These are phyloP conservation scores for Sergeia podlipaevii DNA, from an alignment of 208 protist genomes.

Conservation along the genomic window DNA sequence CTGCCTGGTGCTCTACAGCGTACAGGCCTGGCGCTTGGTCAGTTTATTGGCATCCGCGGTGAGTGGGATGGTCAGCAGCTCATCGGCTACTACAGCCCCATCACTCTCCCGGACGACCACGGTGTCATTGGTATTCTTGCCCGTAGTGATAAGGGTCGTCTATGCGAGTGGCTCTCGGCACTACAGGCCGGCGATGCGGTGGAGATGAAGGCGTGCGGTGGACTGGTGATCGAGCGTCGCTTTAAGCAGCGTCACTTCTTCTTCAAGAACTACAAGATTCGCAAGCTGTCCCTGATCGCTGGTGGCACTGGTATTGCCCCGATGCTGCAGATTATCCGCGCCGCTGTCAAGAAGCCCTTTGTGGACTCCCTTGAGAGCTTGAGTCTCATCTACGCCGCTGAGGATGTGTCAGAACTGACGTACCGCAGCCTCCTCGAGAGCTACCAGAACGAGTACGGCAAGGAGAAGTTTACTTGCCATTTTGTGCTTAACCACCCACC, in stretches of 20 bases:
- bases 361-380: constrained; percentile 47
- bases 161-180: constrained; percentile 53
- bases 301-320: constrained; percentile 90
- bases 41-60: constrained; percentile 67
- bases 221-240: constrained; percentile 44
- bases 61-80: constrained; percentile 47
- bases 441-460: constrained; percentile 38
- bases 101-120: constrained; percentile 63
- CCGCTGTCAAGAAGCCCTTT: constrained; percentile 68
- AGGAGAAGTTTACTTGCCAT: constrained; percentile 49
- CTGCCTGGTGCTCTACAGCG: constrained; percentile 64
- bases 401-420: constrained; percentile 55
- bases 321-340: constrained; percentile 90
- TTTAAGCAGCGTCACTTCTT: constrained; percentile 39
- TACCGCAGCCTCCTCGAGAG: constrained; percentile 43
- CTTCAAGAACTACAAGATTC: constrained; percentile 57
- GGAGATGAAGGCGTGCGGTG: constrained; percentile 74
- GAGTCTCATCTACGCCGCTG: constrained; percentile 67
- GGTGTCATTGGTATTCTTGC: constrained; percentile 66
- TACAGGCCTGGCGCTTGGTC: constrained; percentile 63
- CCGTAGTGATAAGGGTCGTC: constrained; percentile 41
- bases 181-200: constrained; percentile 67
- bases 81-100: constrained; percentile 69
- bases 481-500: constrained; percentile 71
- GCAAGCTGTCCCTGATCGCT: constrained; percentile 60